Evolutionary conservation across 305 asterid species (phyloP).

Genomic region (Stenogyne calaminthoides): DNA sequence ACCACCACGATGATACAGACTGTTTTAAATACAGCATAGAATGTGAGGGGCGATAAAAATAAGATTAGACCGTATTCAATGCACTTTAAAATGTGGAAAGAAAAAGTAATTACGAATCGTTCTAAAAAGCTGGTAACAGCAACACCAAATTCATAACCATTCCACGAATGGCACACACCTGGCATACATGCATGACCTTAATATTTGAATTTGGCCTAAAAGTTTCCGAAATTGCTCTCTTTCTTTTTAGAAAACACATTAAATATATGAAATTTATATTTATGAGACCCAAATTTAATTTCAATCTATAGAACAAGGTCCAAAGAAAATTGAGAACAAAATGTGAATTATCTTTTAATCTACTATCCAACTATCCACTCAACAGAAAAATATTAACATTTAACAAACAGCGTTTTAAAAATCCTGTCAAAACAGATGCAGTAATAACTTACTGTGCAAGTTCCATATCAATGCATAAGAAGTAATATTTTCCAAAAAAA

Average conservation of each 20-base stretch:
- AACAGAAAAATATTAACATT: neutral
- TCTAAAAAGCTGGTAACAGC: neutral
- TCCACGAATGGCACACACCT: constrained; percentile 9
- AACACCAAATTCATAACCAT: neutral
- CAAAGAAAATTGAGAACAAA: neutral
- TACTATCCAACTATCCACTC: neutral
- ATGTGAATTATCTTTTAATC: neutral
- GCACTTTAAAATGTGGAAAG: neutral
- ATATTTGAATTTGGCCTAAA: neutral
- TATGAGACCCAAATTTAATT: neutral
- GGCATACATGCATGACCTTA: constrained; percentile 1
- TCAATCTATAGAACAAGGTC: neutral
- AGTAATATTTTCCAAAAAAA: neutral
- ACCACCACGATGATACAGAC: constrained; percentile 17
- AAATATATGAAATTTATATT: neutral
- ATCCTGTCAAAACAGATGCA: neutral
- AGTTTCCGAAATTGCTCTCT: neutral
- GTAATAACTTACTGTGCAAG: neutral
- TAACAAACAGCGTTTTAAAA: neutral
- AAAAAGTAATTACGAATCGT: neutral
- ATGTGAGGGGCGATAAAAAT: neutral
- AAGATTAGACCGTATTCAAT: constrained; percentile 9
- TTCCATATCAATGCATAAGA: neutral
- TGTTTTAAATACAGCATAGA: neutral
- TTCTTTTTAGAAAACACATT: neutral